Evolutionary conservation across 2,329 filamentous ascomycete species (phyloP).

Genomic region (Leptographium wingfieldii): DNA sequence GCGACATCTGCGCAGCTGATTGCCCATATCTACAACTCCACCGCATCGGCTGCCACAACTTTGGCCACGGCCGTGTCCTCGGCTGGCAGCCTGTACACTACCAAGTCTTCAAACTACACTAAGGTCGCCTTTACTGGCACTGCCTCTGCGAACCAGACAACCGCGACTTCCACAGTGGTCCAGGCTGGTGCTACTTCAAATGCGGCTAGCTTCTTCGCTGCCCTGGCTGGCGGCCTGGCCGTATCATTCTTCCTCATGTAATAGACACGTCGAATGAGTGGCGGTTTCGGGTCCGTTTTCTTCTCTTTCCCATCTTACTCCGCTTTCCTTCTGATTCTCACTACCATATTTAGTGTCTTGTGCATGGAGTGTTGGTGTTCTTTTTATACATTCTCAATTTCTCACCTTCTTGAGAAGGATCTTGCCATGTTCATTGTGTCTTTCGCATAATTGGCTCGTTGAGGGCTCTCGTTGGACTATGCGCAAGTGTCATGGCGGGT

Average conservation of each 20-base stretch:
- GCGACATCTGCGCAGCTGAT: background rate
- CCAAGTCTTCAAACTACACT: constrained; percentile 10
- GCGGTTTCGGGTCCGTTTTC: background rate
- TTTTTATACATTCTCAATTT: background rate
- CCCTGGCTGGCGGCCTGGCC: background rate
- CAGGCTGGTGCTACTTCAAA: background rate
- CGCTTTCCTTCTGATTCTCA: background rate
- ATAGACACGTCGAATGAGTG: background rate
- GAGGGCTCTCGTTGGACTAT: background rate
- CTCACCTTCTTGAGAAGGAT: background rate
- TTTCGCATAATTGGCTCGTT: background rate
- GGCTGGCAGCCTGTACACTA: background rate
- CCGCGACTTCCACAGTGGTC: constrained; percentile 6
- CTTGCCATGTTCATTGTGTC: background rate
- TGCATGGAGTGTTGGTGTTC: background rate
- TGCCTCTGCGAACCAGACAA: background rate
- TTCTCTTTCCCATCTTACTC: background rate
- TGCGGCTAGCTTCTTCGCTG: background rate
- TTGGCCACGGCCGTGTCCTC: background rate
- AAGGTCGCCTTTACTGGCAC: constrained; percentile 2
- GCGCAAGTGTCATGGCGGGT: background rate
- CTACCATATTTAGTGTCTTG: background rate
- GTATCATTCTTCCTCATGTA: background rate
- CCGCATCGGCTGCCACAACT: background rate
- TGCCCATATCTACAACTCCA: constrained; percentile 1